Conservation (phyloP, 1,139 yeast species). For the Ogataea hybrid region DNA sequence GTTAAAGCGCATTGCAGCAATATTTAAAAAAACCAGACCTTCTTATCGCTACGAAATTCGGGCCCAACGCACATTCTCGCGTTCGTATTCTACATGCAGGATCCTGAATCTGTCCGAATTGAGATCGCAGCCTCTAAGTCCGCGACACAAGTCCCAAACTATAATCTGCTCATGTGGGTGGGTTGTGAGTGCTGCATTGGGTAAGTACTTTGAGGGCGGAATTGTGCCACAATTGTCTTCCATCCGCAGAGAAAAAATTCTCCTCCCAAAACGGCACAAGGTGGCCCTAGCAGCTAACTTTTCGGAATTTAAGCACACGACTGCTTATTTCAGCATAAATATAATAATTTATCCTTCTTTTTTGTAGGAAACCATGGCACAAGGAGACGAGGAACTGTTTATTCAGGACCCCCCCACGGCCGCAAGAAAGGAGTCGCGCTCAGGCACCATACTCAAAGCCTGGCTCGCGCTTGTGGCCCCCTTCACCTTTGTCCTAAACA, state of each 20-base stretch:
- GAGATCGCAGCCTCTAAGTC: too few relatives aligned
- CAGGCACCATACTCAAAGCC: background rate
- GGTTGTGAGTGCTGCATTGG: too few relatives aligned
- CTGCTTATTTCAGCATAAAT: background rate
- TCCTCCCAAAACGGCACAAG: background rate
- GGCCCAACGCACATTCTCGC: too few relatives aligned
- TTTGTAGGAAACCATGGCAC: background rate
- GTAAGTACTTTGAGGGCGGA: background rate
- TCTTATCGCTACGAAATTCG: too few relatives aligned
- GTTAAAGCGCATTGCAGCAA: too few relatives aligned
- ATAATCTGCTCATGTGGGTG: too few relatives aligned
- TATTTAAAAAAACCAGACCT: too few relatives aligned
- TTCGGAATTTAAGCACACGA: background rate
- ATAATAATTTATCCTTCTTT: background rate
- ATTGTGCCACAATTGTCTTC: background rate
- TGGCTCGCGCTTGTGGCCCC: slow-evolving; percentile 8
- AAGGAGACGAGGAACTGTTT: background rate
- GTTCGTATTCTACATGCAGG: too few relatives aligned
- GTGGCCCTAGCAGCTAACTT: background rate
- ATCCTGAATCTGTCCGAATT: too few relatives aligned
- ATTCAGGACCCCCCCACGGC: background rate
- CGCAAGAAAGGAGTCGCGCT: background rate
- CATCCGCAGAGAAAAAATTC: background rate
- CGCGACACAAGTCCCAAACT: too few relatives aligned
- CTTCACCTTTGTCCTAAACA: slow-evolving; percentile 6